These are phyloP conservation scores for Raffaelea deltoideospora DNA, from an alignment of 2,329 filamentous ascomycete genomes.

Conservation along the genomic window DNA sequence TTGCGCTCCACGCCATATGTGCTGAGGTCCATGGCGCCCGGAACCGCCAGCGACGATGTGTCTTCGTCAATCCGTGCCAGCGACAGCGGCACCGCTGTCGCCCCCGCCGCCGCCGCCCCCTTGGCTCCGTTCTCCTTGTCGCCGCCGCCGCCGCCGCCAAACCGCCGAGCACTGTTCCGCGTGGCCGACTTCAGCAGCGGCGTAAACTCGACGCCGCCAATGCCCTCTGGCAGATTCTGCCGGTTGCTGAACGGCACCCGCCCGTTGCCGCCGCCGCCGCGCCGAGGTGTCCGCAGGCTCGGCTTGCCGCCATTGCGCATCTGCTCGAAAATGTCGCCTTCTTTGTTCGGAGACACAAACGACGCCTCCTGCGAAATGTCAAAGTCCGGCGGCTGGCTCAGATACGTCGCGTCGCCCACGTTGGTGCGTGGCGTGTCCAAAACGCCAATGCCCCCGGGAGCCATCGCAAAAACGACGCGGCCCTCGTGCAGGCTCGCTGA, in stretches of 20 bases:
- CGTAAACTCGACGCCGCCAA: slow-evolving; percentile 72
- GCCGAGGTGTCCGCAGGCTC: slow-evolving; percentile 59
- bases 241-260: slow-evolving; percentile 57
- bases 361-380: slow-evolving; percentile 80
- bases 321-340: slow-evolving; percentile 61
- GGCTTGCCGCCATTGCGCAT: slow-evolving; percentile 50
- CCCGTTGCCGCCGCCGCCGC: slow-evolving; percentile 14
- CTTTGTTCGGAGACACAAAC: slow-evolving; percentile 66
- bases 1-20: slow-evolving; percentile 51
- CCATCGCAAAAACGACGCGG: too few species aligned
- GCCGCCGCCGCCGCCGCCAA: too few species aligned
- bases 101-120: slow-evolving; percentile 20
- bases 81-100: slow-evolving; percentile 59
- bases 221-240: slow-evolving; percentile 51
- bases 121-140: slow-evolving; percentile 44
- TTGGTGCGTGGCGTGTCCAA: slow-evolving; percentile 83
- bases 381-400: slow-evolving; percentile 55
- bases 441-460: too few species aligned
- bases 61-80: slow-evolving; percentile 52
- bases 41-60: slow-evolving; percentile 53
- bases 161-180: slow-evolving; percentile 52
- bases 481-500: slow-evolving; percentile 10
- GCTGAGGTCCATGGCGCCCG: slow-evolving; percentile 49
- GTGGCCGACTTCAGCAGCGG: slow-evolving; percentile 76
- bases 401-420: slow-evolving; percentile 68